Conservation (phyloP, 2,329 filamentous ascomycete genomes). For the Colletotrichum tamarilloi region DNA sequence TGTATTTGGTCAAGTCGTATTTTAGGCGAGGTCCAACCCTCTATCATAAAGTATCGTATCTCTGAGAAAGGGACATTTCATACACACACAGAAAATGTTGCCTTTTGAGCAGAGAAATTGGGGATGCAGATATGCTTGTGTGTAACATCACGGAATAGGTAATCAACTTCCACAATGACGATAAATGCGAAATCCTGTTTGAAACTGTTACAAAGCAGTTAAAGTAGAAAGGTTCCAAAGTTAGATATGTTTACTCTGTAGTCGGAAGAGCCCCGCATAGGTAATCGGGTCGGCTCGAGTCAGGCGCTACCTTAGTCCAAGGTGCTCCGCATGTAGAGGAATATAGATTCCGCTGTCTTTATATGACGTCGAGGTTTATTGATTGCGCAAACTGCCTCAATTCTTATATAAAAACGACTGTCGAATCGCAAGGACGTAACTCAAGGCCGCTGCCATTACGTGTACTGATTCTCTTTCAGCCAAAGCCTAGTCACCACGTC, state of each 20-base stretch:
- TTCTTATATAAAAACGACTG: not conserved
- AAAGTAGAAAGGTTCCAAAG: not conserved
- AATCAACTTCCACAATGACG: not conserved
- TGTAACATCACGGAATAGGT: not conserved
- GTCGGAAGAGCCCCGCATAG: too few species aligned
- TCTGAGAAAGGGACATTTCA: not conserved
- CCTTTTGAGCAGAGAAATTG: too few species aligned
- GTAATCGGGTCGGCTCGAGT: not conserved
- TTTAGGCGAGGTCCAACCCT: not conserved
- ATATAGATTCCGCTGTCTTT: not conserved
- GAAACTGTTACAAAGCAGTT: not conserved
- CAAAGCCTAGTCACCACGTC: not conserved
- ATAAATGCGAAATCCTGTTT: not conserved
- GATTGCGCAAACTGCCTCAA: not conserved
- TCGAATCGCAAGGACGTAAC: too few species aligned
- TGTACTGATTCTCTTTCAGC: not conserved
- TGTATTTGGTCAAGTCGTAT: not conserved
- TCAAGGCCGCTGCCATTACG: not conserved
- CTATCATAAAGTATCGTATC: not conserved
- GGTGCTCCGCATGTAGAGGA: not conserved
- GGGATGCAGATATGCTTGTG: not conserved
- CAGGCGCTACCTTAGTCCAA: not conserved
- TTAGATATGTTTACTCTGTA: not conserved
- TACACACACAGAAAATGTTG: too few species aligned
- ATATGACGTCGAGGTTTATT: not conserved